Evolutionary conservation across 345 rosid genomes (phyloP).

Genomic region (Arabis hirsuta): DNA sequence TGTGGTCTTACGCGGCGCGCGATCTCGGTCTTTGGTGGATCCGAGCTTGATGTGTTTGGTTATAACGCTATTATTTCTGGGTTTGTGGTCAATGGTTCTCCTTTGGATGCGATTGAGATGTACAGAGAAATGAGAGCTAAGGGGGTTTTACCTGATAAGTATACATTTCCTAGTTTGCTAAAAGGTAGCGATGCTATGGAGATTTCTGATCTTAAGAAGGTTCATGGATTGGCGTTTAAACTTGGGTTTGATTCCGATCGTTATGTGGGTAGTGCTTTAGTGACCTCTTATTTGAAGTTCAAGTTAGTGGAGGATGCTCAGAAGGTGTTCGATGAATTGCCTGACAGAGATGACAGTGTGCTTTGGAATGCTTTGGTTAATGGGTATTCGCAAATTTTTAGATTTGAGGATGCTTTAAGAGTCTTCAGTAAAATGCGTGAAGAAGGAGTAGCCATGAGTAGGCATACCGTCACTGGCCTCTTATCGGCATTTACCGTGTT

Average conservation of each 20-base stretch:
- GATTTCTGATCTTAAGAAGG: conserved; percentile 50
- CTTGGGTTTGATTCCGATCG: conserved; percentile 60
- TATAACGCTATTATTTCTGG: conserved; percentile 65
- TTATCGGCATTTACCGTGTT: conserved; percentile 53
- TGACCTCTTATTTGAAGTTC: conserved; percentile 50
- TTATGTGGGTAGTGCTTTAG: conserved; percentile 59
- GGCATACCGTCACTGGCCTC: conserved; percentile 56
- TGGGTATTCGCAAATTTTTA: conserved; percentile 57
- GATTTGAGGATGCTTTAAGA: conserved; percentile 50
- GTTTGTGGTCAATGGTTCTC: conserved; percentile 50
- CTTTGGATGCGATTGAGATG: conserved; percentile 48
- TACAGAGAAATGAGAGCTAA: conserved; percentile 52
- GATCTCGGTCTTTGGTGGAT: conserved; percentile 37
- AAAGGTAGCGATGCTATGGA: conserved; percentile 57
- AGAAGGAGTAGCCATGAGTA: conserved; percentile 46
- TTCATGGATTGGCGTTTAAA: conserved; percentile 59
- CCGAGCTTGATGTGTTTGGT: conserved; percentile 50
- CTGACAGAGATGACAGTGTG: conserved; percentile 56
- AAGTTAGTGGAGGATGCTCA: conserved; percentile 50
- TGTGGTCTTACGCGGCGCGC: conserved; percentile 50
- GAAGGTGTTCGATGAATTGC: conserved; percentile 60
- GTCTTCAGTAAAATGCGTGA: conserved; percentile 51
- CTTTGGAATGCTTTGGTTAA: conserved; percentile 72
- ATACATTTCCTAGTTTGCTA: conserved; percentile 64
- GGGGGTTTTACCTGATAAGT: conserved; percentile 60